phyloP scores from a whole-genome alignment of 257 asterid species.

The Rehmannia glutinosa region DNA sequence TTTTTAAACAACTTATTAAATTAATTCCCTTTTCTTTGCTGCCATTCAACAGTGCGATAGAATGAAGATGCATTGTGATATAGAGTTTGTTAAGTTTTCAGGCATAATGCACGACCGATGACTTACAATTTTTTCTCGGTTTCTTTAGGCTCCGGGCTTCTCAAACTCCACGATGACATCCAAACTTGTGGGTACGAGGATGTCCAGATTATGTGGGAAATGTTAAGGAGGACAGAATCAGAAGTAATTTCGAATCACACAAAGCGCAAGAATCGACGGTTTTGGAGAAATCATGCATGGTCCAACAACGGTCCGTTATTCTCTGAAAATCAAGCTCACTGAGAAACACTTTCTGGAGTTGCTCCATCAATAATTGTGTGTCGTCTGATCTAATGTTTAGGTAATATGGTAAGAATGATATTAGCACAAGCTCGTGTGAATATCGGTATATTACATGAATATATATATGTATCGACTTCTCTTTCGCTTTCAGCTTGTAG shows the following conservation, averaged over 20 bases:
- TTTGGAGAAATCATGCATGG: slow-evolving; percentile 45
- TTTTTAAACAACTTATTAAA: too few species aligned
- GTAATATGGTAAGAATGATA: too few species aligned
- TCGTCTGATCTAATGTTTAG: too few species aligned
- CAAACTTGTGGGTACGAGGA: slow-evolving; percentile 81
- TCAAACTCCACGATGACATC: slow-evolving; percentile 68
- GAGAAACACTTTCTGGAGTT: neutral
- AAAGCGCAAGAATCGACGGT: slow-evolving; percentile 37
- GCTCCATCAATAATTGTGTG: too few species aligned
- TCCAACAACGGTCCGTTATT: slow-evolving; percentile 28
- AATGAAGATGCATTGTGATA: too few species aligned
- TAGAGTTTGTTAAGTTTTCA: too few species aligned
- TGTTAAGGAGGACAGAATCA: slow-evolving; percentile 55
- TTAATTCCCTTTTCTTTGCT: too few species aligned
- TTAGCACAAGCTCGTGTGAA: too few species aligned
- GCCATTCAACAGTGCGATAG: too few species aligned
- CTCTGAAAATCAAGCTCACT: too few species aligned
- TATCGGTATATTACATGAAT: neutral
- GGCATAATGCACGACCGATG: too few species aligned
- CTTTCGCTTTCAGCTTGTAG: neutral
- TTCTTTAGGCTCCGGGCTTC: slow-evolving; percentile 28
- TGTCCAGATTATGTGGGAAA: slow-evolving; percentile 82
- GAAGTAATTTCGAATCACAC: slow-evolving; percentile 27
- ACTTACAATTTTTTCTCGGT: neutral
- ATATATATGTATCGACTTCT: neutral